phyloP scores from a whole-genome alignment of 768 basidiomycete genomes.

The Leccinellum luteum region DNA sequence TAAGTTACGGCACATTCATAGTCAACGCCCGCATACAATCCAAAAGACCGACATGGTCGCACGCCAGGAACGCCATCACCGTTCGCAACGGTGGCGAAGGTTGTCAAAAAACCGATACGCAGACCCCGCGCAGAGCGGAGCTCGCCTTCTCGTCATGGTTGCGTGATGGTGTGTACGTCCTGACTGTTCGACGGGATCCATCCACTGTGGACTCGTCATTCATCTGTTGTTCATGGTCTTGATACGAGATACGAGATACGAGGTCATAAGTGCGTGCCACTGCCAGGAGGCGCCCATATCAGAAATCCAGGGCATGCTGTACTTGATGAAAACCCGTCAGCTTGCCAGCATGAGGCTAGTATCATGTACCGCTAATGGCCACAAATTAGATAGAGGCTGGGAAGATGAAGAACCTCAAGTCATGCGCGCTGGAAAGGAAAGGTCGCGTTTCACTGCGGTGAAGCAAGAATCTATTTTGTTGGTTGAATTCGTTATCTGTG shows the following conservation, averaged over 20 bases:
- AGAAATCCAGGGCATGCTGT: constrained; percentile 15
- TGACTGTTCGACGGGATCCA: constrained; percentile 1
- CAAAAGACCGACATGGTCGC: background rate
- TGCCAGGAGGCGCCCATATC: background rate
- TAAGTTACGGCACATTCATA: background rate
- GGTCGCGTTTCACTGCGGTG: background rate
- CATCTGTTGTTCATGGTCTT: background rate
- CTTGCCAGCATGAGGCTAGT: background rate
- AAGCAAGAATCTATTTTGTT: background rate
- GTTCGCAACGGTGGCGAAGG: background rate
- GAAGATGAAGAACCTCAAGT: background rate
- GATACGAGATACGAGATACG: background rate
- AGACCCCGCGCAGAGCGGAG: constrained; percentile 8
- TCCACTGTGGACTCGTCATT: background rate
- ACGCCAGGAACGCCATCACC: constrained; percentile 2
- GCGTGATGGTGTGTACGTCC: background rate
- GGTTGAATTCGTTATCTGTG: constrained; percentile 15
- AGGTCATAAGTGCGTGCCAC: background rate
- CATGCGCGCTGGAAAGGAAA: background rate
- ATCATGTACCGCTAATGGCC: background rate
- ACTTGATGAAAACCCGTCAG: background rate
- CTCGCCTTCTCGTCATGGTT: background rate
- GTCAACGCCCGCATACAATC: background rate
- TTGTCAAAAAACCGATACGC: constrained; percentile 1
- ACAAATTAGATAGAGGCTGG: background rate